phyloP scores from a whole-genome alignment of 208 protist genomes.

The Trypanosoma avium region DNA sequence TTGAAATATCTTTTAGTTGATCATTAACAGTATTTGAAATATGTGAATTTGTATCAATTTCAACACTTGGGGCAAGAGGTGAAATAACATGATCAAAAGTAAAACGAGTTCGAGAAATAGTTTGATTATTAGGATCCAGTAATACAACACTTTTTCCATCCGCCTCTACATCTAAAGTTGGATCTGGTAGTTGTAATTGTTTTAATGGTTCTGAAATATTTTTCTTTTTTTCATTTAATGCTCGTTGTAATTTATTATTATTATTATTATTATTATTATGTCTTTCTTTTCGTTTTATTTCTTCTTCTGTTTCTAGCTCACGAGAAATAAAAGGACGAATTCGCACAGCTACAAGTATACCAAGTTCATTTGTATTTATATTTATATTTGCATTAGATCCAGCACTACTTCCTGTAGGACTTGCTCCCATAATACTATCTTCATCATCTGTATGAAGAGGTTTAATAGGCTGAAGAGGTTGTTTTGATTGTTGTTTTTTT shows the following conservation, averaged over 20 bases:
- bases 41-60: too few species aligned
- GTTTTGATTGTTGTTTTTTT: too few species aligned
- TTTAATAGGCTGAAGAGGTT: too few species aligned
- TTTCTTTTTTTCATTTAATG: too few species aligned
- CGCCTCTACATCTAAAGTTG: slow-evolving; percentile 54
- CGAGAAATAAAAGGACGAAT: slow-evolving; percentile 54
- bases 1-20: too few species aligned
- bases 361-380: slow-evolving; percentile 2
- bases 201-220: too few species aligned
- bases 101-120: slow-evolving; percentile 27
- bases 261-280: too few species aligned
- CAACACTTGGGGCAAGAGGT: slow-evolving; percentile 50
- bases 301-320: slow-evolving; percentile 35
- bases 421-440: not conserved
- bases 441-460: not conserved
- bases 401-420: not conserved
- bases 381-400: too few species aligned
- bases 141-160: slow-evolving; percentile 52
- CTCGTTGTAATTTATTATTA: too few species aligned
- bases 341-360: slow-evolving; percentile 59
- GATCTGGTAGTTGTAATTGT: slow-evolving; percentile 18
- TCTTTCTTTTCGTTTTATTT: not conserved
- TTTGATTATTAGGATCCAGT: slow-evolving; percentile 33
- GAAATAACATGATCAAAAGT: slow-evolving; percentile 68
- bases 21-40: slow-evolving; percentile 8